Percentiles rank a stretch among this genome's conserved stretches.
Conservation (phyloP, 2,329 filamentous ascomycete species). For the Cladophialophora carrionii region DNA sequence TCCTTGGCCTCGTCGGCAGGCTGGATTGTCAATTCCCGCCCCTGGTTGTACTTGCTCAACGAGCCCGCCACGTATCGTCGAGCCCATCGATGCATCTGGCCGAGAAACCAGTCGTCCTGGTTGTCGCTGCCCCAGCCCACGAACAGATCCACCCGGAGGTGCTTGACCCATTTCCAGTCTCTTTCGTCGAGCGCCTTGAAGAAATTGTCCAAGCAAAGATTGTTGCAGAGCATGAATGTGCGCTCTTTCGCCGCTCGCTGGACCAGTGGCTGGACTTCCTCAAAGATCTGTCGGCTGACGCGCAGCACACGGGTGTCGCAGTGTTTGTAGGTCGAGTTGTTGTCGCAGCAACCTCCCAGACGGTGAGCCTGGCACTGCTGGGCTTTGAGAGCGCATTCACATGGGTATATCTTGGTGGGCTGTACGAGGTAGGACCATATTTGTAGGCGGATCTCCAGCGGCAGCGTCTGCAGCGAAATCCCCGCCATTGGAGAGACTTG, state of each 20-base stretch:
- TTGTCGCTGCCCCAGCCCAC: slow-evolving; percentile 24
- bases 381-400: slow-evolving; percentile 18
- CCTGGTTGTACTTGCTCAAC: slow-evolving; percentile 22
- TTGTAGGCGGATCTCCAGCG: slow-evolving; percentile 26
- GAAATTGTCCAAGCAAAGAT: slow-evolving; percentile 30
- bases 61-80: slow-evolving; percentile 26
- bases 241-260: slow-evolving; percentile 11
- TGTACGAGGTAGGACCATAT: slow-evolving; percentile 32
- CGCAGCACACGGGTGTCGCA: slow-evolving; percentile 32
- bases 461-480: slow-evolving; percentile 18
- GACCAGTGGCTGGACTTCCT: slow-evolving; percentile 24
- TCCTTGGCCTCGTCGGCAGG: slow-evolving; percentile 24
- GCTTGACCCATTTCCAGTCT: slow-evolving; percentile 30
- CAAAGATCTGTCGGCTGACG: slow-evolving; percentile 25
- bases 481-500: neutral
- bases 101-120: slow-evolving; percentile 32
- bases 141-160: slow-evolving; percentile 28
- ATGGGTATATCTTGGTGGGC: slow-evolving; percentile 28
- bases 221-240: slow-evolving; percentile 29
- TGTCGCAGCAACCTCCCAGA: slow-evolving; percentile 22
- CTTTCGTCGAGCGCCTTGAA: slow-evolving; percentile 21
- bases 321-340: slow-evolving; percentile 21
- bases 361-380: slow-evolving; percentile 17
- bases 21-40: slow-evolving; percentile 18
- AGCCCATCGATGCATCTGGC: slow-evolving; percentile 30